Base-by-base conservation (phyloP, 345 rosid species). In the Gossypium mustelinum region DNA sequence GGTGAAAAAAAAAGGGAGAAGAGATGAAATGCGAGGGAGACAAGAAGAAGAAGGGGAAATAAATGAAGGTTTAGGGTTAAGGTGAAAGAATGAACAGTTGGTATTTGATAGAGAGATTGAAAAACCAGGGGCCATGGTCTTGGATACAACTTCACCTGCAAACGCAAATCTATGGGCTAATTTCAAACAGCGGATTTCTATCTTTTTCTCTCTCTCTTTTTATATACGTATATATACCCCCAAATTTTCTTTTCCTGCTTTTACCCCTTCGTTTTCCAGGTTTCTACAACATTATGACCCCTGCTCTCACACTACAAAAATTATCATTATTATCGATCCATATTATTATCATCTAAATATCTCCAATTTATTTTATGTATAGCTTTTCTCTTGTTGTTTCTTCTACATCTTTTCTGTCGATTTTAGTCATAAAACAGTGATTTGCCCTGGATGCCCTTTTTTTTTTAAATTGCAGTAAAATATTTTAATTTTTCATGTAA, bases 81-180 rank as follows among this genome's bases (percentile, higher is more conserved):
- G 74, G 24, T 72, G 72, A 72, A 74, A 68, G 56, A 11, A 12
- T 3, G 68, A 39, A 72, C 73, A 29, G 81, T 77, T 77, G 79
- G 85, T 79, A 75, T 80, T 52, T 18, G 72, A 56, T 72, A 41
- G 75, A 57, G 76, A 72, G 77, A 72, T 70, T 55, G 77, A 3
- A 88, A 90, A 88, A 90, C 95, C 95, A 87, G 92, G 95, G 91
- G 95, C 95, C 89, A 78, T 86, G 45, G 52, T 75, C 51, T 50
- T 44, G 60, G 24, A 77, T 77, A 79, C 80, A 89, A n/a, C 7
- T 50, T 41, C 73, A 2, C 60, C 61, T 52, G 61, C 73, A 52
- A 5, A 18, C 24, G 9, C 62, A 27, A 70, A 70, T 17, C 73
- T 70, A 74, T 90, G 95, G 91, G 95, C 92, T 82, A 9, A 74